Percentiles rank a stretch among this genome's conserved stretches.
Conservation (phyloP, 1,284 basidiomycete genomes). For the Ceratobasidium sp. region DNA sequence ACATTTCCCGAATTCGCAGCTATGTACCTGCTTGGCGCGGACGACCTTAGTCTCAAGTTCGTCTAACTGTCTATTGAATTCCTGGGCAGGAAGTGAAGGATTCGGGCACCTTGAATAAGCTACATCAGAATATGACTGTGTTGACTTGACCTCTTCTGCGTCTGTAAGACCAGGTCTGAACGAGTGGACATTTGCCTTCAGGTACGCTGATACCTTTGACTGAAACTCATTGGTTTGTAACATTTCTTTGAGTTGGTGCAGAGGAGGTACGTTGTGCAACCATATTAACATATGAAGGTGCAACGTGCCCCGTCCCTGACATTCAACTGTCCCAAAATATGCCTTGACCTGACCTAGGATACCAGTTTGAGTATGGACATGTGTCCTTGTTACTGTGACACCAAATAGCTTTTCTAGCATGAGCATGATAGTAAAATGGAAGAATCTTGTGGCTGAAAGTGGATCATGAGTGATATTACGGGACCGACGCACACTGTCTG, state of each 20-base stretch:
- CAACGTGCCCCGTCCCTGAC: constrained; percentile 52
- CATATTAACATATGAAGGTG: constrained; percentile 54
- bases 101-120: constrained; percentile 23
- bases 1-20: constrained; percentile 52
- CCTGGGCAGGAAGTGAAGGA: not conserved
- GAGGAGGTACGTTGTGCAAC: constrained; percentile 43
- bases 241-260: constrained; percentile 20
- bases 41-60: constrained; percentile 13
- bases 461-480: constrained; percentile 57
- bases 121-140: constrained; percentile 27
- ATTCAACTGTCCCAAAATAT: too few relatives aligned
- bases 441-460: constrained; percentile 57
- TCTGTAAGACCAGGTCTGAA: constrained; percentile 40
- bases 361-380: constrained; percentile 50
- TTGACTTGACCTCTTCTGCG: constrained; percentile 5
- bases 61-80: not conserved
- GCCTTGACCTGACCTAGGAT: constrained; percentile 51
- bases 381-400: constrained; percentile 49
- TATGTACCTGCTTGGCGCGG: constrained; percentile 8
- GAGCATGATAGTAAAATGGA: constrained; percentile 56
- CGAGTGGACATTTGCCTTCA: constrained; percentile 2
- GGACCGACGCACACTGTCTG: constrained; percentile 51
- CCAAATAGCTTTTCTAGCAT: constrained; percentile 57
- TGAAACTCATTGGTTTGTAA: constrained; percentile 28
- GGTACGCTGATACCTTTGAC: constrained; percentile 13